These are phyloP conservation scores for Senna siamea DNA, from an alignment of 306 rosid species.

Conservation along the genomic window DNA sequence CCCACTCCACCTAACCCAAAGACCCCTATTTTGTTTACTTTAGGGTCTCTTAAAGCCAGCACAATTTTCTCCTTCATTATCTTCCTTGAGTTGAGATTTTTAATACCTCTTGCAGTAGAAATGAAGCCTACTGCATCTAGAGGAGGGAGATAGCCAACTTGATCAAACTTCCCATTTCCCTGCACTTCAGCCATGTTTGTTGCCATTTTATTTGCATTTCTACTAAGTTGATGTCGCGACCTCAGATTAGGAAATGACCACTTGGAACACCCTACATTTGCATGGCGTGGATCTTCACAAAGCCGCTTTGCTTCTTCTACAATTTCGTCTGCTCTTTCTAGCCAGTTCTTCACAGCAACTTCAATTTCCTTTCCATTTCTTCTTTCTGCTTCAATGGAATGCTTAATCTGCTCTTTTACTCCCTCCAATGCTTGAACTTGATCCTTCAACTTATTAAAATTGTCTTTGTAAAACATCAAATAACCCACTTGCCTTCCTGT, in stretches of 20 bases:
- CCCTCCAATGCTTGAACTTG: not conserved
- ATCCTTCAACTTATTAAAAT: no score
- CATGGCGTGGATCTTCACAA: not conserved
- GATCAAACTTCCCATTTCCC: not conserved
- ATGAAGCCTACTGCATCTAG: no score
- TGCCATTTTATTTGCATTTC: slow-evolving; percentile 20
- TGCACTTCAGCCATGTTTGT: not conserved
- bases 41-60: not conserved
- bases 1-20: slow-evolving; percentile 28
- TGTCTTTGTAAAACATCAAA: no score
- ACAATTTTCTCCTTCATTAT: not conserved
- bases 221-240: slow-evolving; percentile 14
- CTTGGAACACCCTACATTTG: not conserved
- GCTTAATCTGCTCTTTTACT: not conserved
- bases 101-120: not conserved
- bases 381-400: not conserved
- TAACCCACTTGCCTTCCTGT: no score
- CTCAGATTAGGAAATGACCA: slow-evolving; percentile 27
- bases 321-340: not conserved
- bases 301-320: not conserved
- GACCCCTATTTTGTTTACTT: slow-evolving; percentile 3
- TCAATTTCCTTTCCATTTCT: not conserved
- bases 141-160: not conserved
- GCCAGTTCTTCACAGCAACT: not conserved
- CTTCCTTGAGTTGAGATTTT: slow-evolving; percentile 3